Evolutionary conservation across 257 asterid genomes (phyloP), one percentile per base, ranked within the genome.

Genomic region (Pogostemon cablin): DNA sequence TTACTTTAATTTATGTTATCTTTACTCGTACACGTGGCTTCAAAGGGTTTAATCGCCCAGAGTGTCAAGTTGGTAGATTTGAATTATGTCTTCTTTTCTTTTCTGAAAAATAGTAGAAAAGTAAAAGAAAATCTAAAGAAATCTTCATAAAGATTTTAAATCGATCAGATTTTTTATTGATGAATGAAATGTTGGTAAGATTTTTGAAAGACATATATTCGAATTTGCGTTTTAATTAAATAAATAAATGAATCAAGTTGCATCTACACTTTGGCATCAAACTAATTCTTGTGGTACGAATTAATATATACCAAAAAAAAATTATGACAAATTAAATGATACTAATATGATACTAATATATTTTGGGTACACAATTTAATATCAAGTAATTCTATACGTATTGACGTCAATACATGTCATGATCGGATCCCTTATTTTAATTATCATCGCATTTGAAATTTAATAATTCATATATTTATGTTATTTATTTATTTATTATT

Each of bases 21-120:
- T 46, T 57, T 48, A 65, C 41, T 54, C 44, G 9, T 56, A 67
- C 73, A 68, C 75, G 67, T 72, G 84, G 69, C 76, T 37, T 72
- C 44, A 50, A 12, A 50, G 80, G 83, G 72, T 68, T 73, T 59
- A 67, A 44, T 65, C 43, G 25, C 62, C 66, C 41, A 71, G 53
- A 40, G 7, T 67, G 47, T 65, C 6, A 43, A n/a, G 75, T 44
- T 39, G 63, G 59, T 58, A 53, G 61, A 9, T 10, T 6, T 52
- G 7, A 17, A 5, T 43, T 43, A 15, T 17, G 7, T n/a, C 40
- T 56, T 25, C 32, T 25, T 25, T 25, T 25, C 32, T 25, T 25
- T 8, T 11, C 1, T n/a, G 17, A 8, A 8, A 9, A 2, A 15
- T 15, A 15, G 17, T 15, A 15, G 5, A 46, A 62, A 6, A 60